Percentiles rank a stretch among this genome's conserved stretches.
Evolutionary conservation across 1,139 yeast genomes (phyloP).

Genomic region (Candida sojae): DNA sequence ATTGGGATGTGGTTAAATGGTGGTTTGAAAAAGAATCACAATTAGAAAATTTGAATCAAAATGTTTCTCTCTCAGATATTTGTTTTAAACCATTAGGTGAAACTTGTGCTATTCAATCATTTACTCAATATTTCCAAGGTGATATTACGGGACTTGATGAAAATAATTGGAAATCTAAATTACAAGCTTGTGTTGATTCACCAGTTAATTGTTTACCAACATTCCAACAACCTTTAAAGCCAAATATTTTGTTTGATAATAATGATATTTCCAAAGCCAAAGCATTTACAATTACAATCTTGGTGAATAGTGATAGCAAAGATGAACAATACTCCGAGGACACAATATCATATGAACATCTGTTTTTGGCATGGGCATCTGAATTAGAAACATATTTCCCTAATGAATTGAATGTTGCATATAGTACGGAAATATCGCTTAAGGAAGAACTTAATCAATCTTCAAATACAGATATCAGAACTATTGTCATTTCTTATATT

Average conservation of each 20-base stretch:
- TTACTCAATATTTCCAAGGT: slow-evolving; percentile 85
- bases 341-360: slow-evolving; percentile 66
- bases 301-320: slow-evolving; percentile 45
- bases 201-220: slow-evolving; percentile 91
- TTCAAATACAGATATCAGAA: slow-evolving; percentile 74
- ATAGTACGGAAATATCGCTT: slow-evolving; percentile 79
- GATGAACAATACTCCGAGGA: slow-evolving; percentile 37
- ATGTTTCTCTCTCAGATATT: slow-evolving; percentile 55
- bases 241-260: slow-evolving; percentile 60
- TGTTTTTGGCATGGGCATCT: slow-evolving; percentile 57
- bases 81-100: slow-evolving; percentile 83
- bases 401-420: slow-evolving; percentile 61
- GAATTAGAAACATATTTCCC: slow-evolving; percentile 46
- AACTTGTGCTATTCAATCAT: slow-evolving; percentile 85
- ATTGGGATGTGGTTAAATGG: slow-evolving; percentile 76
- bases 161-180: slow-evolving; percentile 52
- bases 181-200: slow-evolving; percentile 64
- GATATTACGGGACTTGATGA: slow-evolving; percentile 52
- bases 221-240: slow-evolving; percentile 86
- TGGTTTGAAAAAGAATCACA: slow-evolving; percentile 79
- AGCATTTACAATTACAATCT: slow-evolving; percentile 76
- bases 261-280: slow-evolving; percentile 57
- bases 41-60: slow-evolving; percentile 28
- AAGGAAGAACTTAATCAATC: slow-evolving; percentile 83
- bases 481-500: slow-evolving; percentile 72